Base-by-base conservation (phyloP, 1,284 basidiomycete genomes). In the Pascua guehoae region DNA sequence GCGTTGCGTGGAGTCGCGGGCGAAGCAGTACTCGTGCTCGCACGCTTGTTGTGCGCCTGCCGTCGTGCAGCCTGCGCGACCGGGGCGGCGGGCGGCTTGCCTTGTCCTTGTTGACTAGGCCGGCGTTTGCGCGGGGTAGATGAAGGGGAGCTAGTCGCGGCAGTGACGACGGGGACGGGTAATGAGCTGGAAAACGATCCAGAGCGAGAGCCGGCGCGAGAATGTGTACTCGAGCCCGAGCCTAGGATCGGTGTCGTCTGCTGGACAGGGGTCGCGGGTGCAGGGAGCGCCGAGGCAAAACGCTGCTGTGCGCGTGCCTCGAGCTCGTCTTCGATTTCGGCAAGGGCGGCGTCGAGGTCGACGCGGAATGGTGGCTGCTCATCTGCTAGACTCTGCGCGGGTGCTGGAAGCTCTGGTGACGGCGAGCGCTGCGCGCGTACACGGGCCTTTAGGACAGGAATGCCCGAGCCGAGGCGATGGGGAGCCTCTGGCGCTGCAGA, bases 271-370 rank as follows among this genome's bases (percentile, higher is more conserved):
- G 24, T 32, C 24, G 24, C 40, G 10, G 47, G 51, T 4, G 56
- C 56, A 4, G 56, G 56, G 32, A 46, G 51, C 3, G 60, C 56
- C 11, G 42, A 41, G 5, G 54, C 54, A 38, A 58, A 62, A 41
- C 57, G 39, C 44, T 56, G 54, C 17, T 53, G 52, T 1, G 60
- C 60, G 36, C 60, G 57, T 11, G 49, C 49, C 41, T 62, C 60
- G n/a, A 62, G 52, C 43, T 62, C 60, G 36, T 62, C 60, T 37
- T 62, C 60, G 14, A 62, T 58, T 38, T 62, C 60, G 4, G 60
- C 60, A 8, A 62, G 52, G 10, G 60, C 57, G 1, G 60, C 57
- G 38, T 62, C 60, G 37, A 62, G 57, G 43, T 62, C 60, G 18
- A 62, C 60, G 15, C 60, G 60, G 38, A 62, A 62, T 2, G 60